Evolutionary conservation across 2,329 filamentous ascomycete species (phyloP).

Genomic region (Fusarium sp.): DNA sequence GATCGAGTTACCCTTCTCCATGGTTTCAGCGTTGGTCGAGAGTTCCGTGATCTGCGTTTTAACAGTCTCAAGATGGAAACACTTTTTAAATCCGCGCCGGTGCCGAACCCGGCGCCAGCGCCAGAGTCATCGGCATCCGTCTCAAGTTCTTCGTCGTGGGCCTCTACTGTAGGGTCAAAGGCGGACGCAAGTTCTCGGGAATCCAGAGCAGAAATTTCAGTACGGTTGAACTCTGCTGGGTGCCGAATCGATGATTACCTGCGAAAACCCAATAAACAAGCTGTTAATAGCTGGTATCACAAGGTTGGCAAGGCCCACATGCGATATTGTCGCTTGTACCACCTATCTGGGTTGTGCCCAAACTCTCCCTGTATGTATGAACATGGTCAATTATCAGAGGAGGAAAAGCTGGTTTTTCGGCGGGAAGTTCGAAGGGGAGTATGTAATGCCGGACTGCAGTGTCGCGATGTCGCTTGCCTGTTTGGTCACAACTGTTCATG

Average conservation of each 20-base stretch:
- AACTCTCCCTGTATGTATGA: not conserved
- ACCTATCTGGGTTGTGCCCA: not conserved
- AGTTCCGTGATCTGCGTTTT: not conserved
- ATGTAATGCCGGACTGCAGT: not conserved
- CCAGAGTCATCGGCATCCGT: not conserved
- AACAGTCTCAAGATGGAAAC: not conserved
- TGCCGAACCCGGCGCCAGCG: not conserved
- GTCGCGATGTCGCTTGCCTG: not conserved
- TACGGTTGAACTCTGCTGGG: not conserved
- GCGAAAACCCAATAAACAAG: not conserved
- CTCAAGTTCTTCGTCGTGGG: not conserved
- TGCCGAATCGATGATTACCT: not conserved
- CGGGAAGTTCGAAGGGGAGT: not conserved
- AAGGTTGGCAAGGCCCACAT: not conserved
- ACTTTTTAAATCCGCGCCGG: not conserved
- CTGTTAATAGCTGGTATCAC: not conserved
- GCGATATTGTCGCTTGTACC: not conserved
- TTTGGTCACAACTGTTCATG: not conserved
- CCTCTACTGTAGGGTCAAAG: not conserved
- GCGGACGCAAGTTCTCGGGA: not conserved
- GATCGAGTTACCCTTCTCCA: not conserved
- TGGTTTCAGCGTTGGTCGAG: not conserved
- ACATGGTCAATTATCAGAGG: not conserved
- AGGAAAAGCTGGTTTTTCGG: not conserved
- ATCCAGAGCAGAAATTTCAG: not conserved